Evolutionary conservation across 1,139 yeast species (phyloP).

Genomic region (Lodderomyces beijingensis): DNA sequence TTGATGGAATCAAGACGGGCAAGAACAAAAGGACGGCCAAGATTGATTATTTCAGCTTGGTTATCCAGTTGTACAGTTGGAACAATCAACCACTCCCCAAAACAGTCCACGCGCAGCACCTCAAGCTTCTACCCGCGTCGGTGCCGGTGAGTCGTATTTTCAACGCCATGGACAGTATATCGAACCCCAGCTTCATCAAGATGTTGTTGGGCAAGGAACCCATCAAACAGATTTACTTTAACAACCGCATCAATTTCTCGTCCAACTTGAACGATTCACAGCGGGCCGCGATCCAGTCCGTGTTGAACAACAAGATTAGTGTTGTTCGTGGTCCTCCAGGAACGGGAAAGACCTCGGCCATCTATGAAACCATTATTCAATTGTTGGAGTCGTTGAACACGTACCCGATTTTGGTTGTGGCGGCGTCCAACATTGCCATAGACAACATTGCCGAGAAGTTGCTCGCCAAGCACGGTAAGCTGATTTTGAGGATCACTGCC

Average conservation of each 20-base stretch:
- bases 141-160: slow-evolving; percentile 60
- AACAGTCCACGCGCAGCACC: slow-evolving; percentile 29
- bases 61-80: slow-evolving; percentile 57
- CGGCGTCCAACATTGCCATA: slow-evolving; percentile 73
- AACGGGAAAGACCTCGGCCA: slow-evolving; percentile 64
- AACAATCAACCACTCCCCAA: slow-evolving; percentile 48
- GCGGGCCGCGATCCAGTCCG: slow-evolving; percentile 63
- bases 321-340: slow-evolving; percentile 69
- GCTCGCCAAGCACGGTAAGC: slow-evolving; percentile 41
- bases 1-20: slow-evolving; percentile 23
- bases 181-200: slow-evolving; percentile 52
- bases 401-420: slow-evolving; percentile 66
- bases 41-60: slow-evolving; percentile 27
- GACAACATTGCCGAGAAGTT: slow-evolving; percentile 74
- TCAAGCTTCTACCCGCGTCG: slow-evolving; percentile 58
- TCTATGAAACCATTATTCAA: slow-evolving; percentile 62
- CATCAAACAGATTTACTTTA: slow-evolving; percentile 54
- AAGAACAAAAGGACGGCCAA: slow-evolving; percentile 1
- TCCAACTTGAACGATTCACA: slow-evolving; percentile 61
- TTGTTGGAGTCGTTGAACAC: slow-evolving; percentile 51
- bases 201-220: slow-evolving; percentile 60
- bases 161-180: slow-evolving; percentile 58
- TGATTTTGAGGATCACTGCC: slow-evolving; percentile 58
- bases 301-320: slow-evolving; percentile 61
- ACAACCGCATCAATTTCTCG: slow-evolving; percentile 48